Percentiles rank a stretch among this genome's conserved stretches.
Evolutionary conservation across 1,284 basidiomycete species (phyloP).

Genomic region (Porogramme epimiltina): DNA sequence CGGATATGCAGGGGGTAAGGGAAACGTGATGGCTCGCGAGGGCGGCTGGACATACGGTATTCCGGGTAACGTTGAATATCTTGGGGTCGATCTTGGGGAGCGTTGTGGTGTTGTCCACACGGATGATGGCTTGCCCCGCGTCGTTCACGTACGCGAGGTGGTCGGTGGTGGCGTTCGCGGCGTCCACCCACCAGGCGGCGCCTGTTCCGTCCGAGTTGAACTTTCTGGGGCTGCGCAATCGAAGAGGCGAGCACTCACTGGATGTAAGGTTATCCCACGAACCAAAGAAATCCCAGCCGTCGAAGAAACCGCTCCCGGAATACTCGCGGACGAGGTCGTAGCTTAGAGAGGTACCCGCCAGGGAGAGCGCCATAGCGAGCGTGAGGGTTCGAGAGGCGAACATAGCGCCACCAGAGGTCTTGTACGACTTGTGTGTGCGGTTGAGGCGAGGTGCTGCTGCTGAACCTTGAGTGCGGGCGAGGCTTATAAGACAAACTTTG

Average conservation of each 20-base stretch:
- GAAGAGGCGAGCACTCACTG: constrained; percentile 42
- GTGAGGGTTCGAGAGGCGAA: too few relatives aligned
- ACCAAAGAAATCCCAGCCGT: constrained; percentile 61
- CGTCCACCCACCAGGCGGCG: constrained; percentile 53
- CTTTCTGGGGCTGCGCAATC: background rate
- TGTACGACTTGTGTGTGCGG: too few relatives aligned
- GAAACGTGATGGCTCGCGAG: background rate
- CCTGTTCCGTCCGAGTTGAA: constrained; percentile 35
- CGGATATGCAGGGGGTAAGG: background rate
- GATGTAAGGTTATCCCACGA: constrained; percentile 62
- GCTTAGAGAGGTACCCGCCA: constrained; percentile 9
- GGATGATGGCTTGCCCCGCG: constrained; percentile 57
- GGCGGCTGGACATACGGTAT: constrained; percentile 52
- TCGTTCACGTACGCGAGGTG: constrained; percentile 57
- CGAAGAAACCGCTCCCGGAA: constrained; percentile 56
- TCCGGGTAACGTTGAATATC: constrained; percentile 31
- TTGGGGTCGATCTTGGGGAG: constrained; percentile 38
- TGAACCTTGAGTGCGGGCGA: too few relatives aligned
- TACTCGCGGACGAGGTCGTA: constrained; percentile 52
- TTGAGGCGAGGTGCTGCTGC: too few relatives aligned
- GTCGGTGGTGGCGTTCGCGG: constrained; percentile 40
- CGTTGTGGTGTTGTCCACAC: constrained; percentile 56
- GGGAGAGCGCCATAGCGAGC: constrained; percentile 3
- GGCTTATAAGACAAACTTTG: too few relatives aligned
- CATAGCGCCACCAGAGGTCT: too few relatives aligned